Evolutionary conservation across 73 alveolate species (phyloP).

Genomic region (Paramecium sonneborni): DNA sequence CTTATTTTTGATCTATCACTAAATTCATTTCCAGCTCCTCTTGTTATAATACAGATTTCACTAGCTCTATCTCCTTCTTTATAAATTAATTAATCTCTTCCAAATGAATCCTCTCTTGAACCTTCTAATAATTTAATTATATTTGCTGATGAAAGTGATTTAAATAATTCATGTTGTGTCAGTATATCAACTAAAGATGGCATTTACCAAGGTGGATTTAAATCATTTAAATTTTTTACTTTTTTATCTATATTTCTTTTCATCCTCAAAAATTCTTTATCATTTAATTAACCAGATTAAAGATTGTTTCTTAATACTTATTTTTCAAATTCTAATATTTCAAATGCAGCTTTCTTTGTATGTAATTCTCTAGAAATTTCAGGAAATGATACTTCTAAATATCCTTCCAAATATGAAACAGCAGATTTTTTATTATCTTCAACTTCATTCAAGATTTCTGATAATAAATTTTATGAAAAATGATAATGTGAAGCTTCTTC

Average conservation of each 20-base stretch:
- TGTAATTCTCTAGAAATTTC: conserved; percentile 50
- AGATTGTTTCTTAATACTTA: conserved; percentile 21
- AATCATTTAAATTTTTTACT: conserved; percentile 21
- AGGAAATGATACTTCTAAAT: conserved; percentile 61
- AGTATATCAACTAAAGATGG: conserved; percentile 36
- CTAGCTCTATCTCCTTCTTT: conserved; percentile 60
- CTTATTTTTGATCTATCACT: not conserved
- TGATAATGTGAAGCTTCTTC: conserved; percentile 17
- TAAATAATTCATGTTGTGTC: conserved; percentile 32
- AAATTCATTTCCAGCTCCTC: conserved; percentile 64
- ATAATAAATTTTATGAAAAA: conserved; percentile 17
- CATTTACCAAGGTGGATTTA: conserved; percentile 57
- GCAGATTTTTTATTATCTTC: conserved; percentile 54
- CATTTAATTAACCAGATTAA: conserved; percentile 44
- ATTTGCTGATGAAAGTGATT: not conserved
- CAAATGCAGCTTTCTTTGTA: conserved; percentile 60
- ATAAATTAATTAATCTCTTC: conserved; percentile 32
- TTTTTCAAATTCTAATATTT: conserved; percentile 52
- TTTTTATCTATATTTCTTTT: conserved; percentile 54
- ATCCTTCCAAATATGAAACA: conserved; percentile 30
- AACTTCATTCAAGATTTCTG: conserved; percentile 37
- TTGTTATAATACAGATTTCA: conserved; percentile 30
- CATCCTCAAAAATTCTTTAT: conserved; percentile 38
- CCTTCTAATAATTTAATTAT: conserved; percentile 8
- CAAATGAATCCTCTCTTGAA: conserved; percentile 41